These are phyloP conservation scores for Suillus subaureus DNA, from an alignment of 768 basidiomycete species.

Conservation along the genomic window DNA sequence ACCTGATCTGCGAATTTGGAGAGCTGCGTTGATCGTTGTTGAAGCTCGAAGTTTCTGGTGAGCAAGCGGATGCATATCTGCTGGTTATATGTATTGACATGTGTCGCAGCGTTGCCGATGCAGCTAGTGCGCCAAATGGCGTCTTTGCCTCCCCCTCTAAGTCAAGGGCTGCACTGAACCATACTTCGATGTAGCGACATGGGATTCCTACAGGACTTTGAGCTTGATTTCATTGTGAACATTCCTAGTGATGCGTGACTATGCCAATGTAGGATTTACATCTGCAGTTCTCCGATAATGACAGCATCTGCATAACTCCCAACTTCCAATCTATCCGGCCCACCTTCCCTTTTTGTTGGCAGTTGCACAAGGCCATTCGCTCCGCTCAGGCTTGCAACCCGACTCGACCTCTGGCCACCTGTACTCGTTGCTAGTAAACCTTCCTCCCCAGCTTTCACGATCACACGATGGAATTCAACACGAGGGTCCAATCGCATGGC, in stretches of 20 bases:
- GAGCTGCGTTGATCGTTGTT: background rate
- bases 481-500: conserved; percentile 71
- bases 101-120: background rate
- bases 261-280: conserved; percentile 15
- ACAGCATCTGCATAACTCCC: conserved; percentile 65
- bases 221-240: background rate
- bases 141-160: background rate
- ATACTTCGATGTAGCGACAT: background rate
- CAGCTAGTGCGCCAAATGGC: background rate
- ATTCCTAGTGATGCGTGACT: background rate
- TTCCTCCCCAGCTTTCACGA: conserved; percentile 45
- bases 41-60: background rate
- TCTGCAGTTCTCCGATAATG: conserved; percentile 66
- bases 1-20: background rate
- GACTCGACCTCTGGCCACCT: conserved; percentile 84
- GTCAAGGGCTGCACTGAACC: background rate
- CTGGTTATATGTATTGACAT: no score
- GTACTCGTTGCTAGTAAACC: conserved; percentile 75
- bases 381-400: conserved; percentile 76
- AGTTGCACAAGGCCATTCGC: conserved; percentile 80
- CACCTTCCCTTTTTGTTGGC: conserved; percentile 45
- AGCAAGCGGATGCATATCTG: background rate
- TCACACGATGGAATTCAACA: conserved; percentile 82
- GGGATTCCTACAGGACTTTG: background rate
- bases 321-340: conserved; percentile 42